A percentile compares a stretch with the other conserved stretches of the same genome.
Conservation (phyloP, 495 filamentous ascomycete species). For the Sordaria brevicollis region DNA sequence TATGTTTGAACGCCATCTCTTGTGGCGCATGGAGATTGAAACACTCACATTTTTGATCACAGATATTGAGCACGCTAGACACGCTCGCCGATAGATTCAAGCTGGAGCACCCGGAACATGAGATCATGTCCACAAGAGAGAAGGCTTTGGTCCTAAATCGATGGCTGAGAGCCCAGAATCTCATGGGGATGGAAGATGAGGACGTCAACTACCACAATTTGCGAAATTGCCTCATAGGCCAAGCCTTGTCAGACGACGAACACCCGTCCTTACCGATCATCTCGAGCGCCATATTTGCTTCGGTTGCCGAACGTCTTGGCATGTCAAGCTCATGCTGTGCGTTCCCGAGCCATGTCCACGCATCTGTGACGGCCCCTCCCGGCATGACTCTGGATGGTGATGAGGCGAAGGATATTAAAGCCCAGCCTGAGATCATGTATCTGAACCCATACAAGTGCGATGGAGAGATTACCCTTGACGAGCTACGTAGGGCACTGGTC, state of each 20-base stretch:
- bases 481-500: constrained; percentile 49
- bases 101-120: constrained; percentile 36
- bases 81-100: constrained; percentile 45
- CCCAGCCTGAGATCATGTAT: constrained; percentile 52
- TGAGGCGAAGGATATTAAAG: constrained; percentile 10
- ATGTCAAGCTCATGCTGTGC: constrained; percentile 63
- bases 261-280: constrained; percentile 73
- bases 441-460: constrained; percentile 72
- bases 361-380: constrained; percentile 49
- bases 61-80: constrained; percentile 56
- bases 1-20: constrained; percentile 22
- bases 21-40: constrained; percentile 1
- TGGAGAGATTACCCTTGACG: constrained; percentile 48
- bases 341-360: constrained; percentile 73
- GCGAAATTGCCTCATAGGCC: constrained; percentile 75
- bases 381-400: constrained; percentile 54
- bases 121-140: constrained; percentile 43
- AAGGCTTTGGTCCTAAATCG: constrained; percentile 56
- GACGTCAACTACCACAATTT: constrained; percentile 63
- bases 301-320: constrained; percentile 43
- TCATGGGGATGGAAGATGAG: constrained; percentile 52
- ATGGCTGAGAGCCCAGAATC: constrained; percentile 53
- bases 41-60: background rate
- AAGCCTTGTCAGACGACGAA: constrained; percentile 54
- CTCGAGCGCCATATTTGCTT: constrained; percentile 49